Conservation (phyloP, 306 rosid species). For the Cucumis melo region DNA sequence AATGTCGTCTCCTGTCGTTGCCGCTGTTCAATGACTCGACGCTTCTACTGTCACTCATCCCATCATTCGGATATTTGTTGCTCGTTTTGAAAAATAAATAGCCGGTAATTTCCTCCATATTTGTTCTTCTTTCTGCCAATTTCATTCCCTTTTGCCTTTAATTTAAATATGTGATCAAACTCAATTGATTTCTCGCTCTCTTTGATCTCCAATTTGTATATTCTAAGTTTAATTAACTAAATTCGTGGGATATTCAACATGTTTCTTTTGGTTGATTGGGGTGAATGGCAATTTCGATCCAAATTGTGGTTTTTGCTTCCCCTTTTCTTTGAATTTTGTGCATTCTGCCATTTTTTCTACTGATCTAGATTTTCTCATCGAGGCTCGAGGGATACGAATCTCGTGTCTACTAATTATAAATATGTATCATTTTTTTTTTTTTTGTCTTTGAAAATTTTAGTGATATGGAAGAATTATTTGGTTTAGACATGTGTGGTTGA, state of each 20-base stretch:
- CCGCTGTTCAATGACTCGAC: too few relatives aligned
- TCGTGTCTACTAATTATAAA: conserved; percentile 17
- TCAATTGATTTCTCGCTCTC: not conserved
- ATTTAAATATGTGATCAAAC: not conserved
- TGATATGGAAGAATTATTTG: not conserved
- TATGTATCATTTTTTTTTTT: not conserved
- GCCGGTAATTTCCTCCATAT: too few relatives aligned
- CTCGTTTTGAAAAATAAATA: too few relatives aligned
- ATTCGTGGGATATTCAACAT: not conserved
- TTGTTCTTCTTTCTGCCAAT: not conserved
- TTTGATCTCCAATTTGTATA: not conserved
- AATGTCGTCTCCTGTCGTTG: too few relatives aligned
- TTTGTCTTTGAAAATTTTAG: not conserved
- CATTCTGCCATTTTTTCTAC: not conserved
- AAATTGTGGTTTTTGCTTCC: conserved; percentile 24
- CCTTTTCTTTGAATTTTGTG: not conserved
- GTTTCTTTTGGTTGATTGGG: not conserved
- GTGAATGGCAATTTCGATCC: conserved; percentile 9
- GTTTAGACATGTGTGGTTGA: not conserved
- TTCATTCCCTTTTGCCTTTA: not conserved
- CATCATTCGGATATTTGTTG: too few relatives aligned
- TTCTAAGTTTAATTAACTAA: too few relatives aligned
- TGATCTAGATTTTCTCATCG: not conserved
- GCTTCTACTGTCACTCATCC: too few relatives aligned
- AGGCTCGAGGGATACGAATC: conserved; percentile 28